phyloP scores from a whole-genome alignment of 129 eudicot species.

The Centaurea solstitialis region DNA sequence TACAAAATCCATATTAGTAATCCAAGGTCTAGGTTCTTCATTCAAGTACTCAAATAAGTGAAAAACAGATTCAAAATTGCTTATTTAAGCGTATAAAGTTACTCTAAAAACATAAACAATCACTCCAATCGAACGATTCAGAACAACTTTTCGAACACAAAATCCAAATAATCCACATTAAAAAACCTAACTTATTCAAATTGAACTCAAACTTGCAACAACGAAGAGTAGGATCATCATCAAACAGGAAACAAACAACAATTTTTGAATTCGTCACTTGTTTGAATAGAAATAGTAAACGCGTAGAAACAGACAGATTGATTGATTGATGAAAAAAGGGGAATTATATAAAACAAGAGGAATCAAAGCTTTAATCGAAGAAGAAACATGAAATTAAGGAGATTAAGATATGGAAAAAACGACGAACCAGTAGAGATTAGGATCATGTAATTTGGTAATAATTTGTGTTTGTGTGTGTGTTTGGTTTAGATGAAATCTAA shows the following conservation, averaged over 20 bases:
- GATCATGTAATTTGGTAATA: conserved; percentile 25
- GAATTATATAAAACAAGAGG: background rate
- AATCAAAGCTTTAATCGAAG: conserved; percentile 2
- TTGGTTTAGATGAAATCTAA: conserved; percentile 2
- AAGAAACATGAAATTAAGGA: background rate
- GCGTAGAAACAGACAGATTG: background rate
- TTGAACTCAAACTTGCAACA: conserved; percentile 5
- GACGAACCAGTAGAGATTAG: conserved; percentile 42
- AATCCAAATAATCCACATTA: background rate
- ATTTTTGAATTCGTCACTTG: background rate
- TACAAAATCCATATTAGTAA: background rate
- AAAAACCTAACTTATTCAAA: conserved; percentile 17
- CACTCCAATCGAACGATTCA: background rate
- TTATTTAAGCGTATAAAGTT: background rate
- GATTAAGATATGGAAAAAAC: background rate
- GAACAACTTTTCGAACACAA: conserved; percentile 6
- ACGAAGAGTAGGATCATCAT: background rate
- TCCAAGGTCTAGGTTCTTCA: background rate
- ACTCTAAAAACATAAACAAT: background rate
- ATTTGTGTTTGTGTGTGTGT: background rate
- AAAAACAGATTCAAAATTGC: background rate
- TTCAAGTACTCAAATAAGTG: conserved; percentile 4
- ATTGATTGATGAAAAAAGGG: background rate
- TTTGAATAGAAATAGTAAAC: background rate
- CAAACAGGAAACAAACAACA: conserved; percentile 5